phyloP scores from a whole-genome alignment of 2,329 filamentous ascomycete genomes.

The Talaromyces sp. region DNA sequence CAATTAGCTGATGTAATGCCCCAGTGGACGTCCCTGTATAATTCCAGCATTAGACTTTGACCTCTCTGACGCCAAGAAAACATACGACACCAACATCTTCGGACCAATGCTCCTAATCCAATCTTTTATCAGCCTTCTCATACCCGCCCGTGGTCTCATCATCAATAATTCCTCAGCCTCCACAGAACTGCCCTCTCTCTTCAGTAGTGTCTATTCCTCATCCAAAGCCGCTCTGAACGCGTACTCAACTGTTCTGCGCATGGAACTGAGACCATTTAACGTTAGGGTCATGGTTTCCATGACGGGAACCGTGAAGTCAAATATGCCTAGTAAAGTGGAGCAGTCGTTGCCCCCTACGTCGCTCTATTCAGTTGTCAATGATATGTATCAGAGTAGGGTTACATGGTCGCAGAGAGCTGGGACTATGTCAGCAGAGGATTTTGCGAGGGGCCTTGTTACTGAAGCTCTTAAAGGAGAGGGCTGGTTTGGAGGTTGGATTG shows the following conservation, averaged over 20 bases:
- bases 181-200: background rate
- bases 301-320: background rate
- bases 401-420: background rate
- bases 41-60: background rate
- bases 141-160: background rate
- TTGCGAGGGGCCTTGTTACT: background rate
- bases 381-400: background rate
- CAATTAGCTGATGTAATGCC: background rate
- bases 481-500: background rate
- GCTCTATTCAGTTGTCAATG: background rate
- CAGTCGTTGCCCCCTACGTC: background rate
- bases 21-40: background rate
- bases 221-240: background rate
- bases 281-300: background rate
- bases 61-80: background rate
- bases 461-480: background rate
- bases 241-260: background rate
- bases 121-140: background rate
- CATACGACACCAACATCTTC: background rate
- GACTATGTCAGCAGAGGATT: background rate
- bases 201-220: background rate
- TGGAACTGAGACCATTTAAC: background rate
- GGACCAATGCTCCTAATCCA: background rate
- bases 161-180: background rate
- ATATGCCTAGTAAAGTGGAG: background rate